phyloP scores from a whole-genome alignment of 2,329 filamentous ascomycete species.

The Stemphylium beticola region DNA sequence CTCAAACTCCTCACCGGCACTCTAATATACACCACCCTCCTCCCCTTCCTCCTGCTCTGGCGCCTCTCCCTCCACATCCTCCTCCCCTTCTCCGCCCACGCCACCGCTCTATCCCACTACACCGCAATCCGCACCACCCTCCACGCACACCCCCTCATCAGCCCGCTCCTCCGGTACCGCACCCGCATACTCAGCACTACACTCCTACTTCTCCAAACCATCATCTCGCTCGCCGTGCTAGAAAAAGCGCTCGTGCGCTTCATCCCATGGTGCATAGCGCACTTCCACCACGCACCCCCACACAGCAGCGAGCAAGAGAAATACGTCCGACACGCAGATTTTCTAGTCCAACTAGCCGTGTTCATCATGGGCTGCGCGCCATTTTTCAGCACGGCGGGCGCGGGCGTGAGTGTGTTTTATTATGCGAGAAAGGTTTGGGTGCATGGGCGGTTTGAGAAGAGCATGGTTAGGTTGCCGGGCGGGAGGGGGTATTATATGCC shows the following conservation, averaged over 20 bases:
- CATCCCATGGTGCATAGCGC: slow-evolving; percentile 2
- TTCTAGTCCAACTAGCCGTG: not conserved
- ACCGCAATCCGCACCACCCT: not conserved
- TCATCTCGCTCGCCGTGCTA: slow-evolving; percentile 9
- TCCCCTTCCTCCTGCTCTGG: slow-evolving; percentile 8
- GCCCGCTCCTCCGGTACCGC: not conserved
- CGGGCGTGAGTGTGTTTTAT: not conserved
- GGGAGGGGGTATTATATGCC: slow-evolving; percentile 12
- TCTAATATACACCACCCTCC: not conserved
- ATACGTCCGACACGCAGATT: not conserved
- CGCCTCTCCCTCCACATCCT: slow-evolving; percentile 3
- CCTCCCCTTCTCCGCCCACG: not conserved
- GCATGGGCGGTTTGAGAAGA: slow-evolving; percentile 8
- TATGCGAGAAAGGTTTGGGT: slow-evolving; percentile 8
- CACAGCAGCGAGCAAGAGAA: not conserved
- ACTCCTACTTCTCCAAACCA: slow-evolving; percentile 1
- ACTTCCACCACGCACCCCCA: not conserved
- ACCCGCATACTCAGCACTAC: not conserved
- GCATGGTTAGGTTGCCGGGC: not conserved
- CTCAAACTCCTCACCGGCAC: not conserved
- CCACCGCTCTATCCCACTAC: not conserved
- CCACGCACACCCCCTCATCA: not conserved
- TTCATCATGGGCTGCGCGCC: slow-evolving; percentile 11
- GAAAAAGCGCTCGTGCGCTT: not conserved
- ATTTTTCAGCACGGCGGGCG: not conserved